phyloP scores from a whole-genome alignment of 495 filamentous ascomycete genomes.

The Hypoxylon trugodes region DNA sequence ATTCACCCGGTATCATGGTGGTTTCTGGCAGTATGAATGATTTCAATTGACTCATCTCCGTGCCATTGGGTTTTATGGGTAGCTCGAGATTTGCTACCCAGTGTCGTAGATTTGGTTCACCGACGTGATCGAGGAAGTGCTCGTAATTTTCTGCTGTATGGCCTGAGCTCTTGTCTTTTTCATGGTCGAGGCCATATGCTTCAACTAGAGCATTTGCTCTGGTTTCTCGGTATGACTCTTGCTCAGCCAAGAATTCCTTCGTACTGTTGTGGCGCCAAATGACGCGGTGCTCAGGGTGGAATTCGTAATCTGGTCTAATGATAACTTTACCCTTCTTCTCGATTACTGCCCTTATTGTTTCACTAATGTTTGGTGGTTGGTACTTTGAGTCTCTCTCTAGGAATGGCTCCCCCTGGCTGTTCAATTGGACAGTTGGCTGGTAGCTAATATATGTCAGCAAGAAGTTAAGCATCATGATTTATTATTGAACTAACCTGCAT shows the following conservation, averaged over 20 bases:
- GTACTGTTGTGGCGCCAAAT: slow-evolving; percentile 29
- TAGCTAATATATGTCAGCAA: slow-evolving; percentile 30
- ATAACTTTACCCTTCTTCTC: not conserved
- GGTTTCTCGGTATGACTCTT: not conserved
- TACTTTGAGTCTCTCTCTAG: too few relatives aligned
- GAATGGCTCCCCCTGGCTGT: too few relatives aligned
- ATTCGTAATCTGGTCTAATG: slow-evolving; percentile 26
- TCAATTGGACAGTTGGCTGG: too few relatives aligned
- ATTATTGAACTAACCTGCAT: slow-evolving; percentile 36
- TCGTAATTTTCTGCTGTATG: not conserved
- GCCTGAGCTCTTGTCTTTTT: not conserved
- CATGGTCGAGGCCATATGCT: slow-evolving; percentile 2
- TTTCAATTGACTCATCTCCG: not conserved
- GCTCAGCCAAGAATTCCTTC: not conserved
- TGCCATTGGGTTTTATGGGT: not conserved
- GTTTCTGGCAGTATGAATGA: too few relatives aligned
- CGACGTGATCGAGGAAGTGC: slow-evolving; percentile 21
- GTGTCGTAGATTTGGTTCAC: not conserved
- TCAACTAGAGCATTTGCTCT: slow-evolving; percentile 20
- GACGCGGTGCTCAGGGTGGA: slow-evolving; percentile 42
- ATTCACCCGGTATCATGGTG: not conserved
- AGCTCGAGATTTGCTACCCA: not conserved
- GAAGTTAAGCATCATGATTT: not conserved
- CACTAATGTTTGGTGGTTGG: too few relatives aligned
- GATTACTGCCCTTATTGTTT: not conserved